Evolutionary conservation across 805 yeast genomes (phyloP).

Genomic region (Danielia reshetovae): DNA sequence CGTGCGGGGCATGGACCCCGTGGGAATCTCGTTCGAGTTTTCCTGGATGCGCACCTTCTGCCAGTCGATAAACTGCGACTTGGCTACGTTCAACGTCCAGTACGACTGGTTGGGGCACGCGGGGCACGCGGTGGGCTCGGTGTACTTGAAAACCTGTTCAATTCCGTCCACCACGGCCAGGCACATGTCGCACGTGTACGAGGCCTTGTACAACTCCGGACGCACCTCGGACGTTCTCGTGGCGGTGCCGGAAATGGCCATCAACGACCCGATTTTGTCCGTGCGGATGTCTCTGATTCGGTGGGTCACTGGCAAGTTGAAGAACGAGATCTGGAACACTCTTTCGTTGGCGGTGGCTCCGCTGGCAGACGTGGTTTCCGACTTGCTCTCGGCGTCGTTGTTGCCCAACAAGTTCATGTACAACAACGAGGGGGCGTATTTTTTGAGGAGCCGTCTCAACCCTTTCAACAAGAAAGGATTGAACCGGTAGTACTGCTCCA

Average conservation of each 20-base stretch:
- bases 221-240: slow-evolving; percentile 95
- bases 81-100: slow-evolving; percentile 80
- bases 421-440: slow-evolving; percentile 66
- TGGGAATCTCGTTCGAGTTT: slow-evolving; percentile 93
- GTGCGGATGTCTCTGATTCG: slow-evolving; percentile 89
- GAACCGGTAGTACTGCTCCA: slow-evolving; percentile 90
- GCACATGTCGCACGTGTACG: slow-evolving; percentile 87
- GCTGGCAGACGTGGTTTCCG: slow-evolving; percentile 36
- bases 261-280: slow-evolving; percentile 78
- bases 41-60: slow-evolving; percentile 94
- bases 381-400: slow-evolving; percentile 27
- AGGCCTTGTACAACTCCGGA: slow-evolving; percentile 84
- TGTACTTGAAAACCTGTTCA: slow-evolving; percentile 88
- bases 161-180: slow-evolving; percentile 80
- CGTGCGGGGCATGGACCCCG: slow-evolving; percentile 98
- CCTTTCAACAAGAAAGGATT: slow-evolving; percentile 79
- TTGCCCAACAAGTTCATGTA: slow-evolving; percentile 42
- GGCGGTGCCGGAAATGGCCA: slow-evolving; percentile 89
- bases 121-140: slow-evolving; percentile 93
- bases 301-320: slow-evolving; percentile 75
- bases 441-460: slow-evolving; percentile 65
- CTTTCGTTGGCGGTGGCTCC: slow-evolving; percentile 55
- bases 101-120: slow-evolving; percentile 80
- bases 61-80: slow-evolving; percentile 93
- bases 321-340: slow-evolving; percentile 85